Conservation (phyloP, 345 rosid genomes). For the Salix brachista region DNA sequence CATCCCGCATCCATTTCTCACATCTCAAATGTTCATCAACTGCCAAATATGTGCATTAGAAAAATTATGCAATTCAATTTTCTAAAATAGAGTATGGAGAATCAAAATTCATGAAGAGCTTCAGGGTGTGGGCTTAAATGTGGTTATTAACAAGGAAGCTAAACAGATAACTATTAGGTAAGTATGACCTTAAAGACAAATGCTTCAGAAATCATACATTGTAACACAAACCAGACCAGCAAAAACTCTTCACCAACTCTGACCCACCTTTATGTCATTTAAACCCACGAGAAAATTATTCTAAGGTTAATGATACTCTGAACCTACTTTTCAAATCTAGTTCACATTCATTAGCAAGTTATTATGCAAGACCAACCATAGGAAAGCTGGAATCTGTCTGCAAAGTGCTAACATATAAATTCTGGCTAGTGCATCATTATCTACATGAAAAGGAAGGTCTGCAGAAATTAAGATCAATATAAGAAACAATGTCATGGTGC, state of each 20-base stretch:
- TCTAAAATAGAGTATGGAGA: neutral
- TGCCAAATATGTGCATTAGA: slow-evolving; percentile 34
- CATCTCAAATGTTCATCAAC: slow-evolving; percentile 84
- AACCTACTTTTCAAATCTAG: no score
- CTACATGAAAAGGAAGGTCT: no score
- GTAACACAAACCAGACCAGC: neutral
- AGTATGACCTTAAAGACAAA: neutral
- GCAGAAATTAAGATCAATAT: no score
- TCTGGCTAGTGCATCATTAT: no score
- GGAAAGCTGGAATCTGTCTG: no score
- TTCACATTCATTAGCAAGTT: no score
- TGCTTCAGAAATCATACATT: neutral
- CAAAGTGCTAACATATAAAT: no score
- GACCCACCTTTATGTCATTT: neutral
- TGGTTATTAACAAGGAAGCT: neutral
- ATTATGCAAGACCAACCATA: no score
- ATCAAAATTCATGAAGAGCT: neutral
- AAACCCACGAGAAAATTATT: neutral
- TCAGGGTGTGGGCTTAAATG: neutral
- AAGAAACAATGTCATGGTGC: no score
- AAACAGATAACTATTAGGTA: neutral
- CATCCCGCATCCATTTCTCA: slow-evolving; percentile 87
- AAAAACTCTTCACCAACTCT: neutral
- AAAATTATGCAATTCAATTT: slow-evolving; percentile 1
- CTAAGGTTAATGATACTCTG: no score